Evolutionary conservation across 345 rosid genomes (phyloP).

Genomic region (Camelina laxa): DNA sequence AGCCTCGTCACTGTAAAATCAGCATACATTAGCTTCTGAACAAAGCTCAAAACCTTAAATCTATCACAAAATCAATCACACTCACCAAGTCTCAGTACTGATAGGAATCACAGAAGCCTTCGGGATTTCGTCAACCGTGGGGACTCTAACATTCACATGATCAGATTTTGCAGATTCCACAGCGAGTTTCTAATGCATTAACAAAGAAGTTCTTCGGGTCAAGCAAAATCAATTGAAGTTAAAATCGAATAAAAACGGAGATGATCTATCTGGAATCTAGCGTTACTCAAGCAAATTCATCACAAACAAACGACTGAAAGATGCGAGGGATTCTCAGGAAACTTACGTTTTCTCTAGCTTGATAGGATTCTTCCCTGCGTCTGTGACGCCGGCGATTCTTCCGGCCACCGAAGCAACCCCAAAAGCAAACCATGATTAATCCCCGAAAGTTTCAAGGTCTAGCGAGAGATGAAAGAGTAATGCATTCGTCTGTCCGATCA

Average conservation of each 20-base stretch:
- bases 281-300: background rate
- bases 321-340: background rate
- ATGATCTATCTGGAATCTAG: constrained; percentile 1
- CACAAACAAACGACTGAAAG: background rate
- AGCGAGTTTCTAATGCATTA: constrained; percentile 29
- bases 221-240: constrained; percentile 5
- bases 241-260: background rate
- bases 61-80: constrained; percentile 4
- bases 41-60: constrained; percentile 26
- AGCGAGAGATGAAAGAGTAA: constrained; percentile 25
- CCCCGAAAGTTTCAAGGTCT: constrained; percentile 1
- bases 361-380: constrained; percentile 52
- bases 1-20: constrained; percentile 45
- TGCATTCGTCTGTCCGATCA: background rate
- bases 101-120: constrained; percentile 41
- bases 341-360: constrained; percentile 53
- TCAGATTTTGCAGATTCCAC: constrained; percentile 32
- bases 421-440: constrained; percentile 80
- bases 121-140: constrained; percentile 40
- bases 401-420: constrained; percentile 83
- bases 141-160: constrained; percentile 40
- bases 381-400: constrained; percentile 60
- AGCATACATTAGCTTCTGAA: constrained; percentile 2
- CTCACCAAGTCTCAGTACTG: constrained; percentile 53
- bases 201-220: background rate